Conservation (phyloP, 2,329 filamentous ascomycete genomes). For the Cercospora beticola region DNA sequence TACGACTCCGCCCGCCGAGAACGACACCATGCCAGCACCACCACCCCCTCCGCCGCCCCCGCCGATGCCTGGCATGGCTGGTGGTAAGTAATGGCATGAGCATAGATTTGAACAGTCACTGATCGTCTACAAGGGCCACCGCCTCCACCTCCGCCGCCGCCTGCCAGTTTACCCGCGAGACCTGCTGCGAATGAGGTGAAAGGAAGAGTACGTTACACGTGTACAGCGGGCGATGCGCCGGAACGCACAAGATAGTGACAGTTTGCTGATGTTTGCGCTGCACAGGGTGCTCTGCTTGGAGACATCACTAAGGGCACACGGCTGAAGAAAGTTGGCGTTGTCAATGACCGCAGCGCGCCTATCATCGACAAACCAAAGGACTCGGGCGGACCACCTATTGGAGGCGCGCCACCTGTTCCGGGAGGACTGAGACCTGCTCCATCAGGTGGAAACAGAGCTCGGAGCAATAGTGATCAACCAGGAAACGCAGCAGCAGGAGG, state of each 20-base stretch:
- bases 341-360: constrained; percentile 90
- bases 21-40: constrained; percentile 47
- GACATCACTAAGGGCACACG: constrained; percentile 81
- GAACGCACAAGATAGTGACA: neutral
- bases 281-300: constrained; percentile 76
- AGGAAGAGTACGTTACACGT: constrained; percentile 59
- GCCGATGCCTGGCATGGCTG: constrained; percentile 56
- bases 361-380: constrained; percentile 58
- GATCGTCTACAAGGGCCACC: constrained; percentile 20
- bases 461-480: constrained; percentile 79
- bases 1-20: neutral
- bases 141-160: constrained; percentile 51
- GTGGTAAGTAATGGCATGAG: constrained; percentile 45
- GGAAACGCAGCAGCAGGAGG: constrained; percentile 35
- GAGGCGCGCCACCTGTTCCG: constrained; percentile 80
- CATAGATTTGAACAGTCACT: constrained; percentile 5
- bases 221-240: neutral
- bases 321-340: constrained; percentile 76
- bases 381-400: constrained; percentile 59
- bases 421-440: constrained; percentile 71
- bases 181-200: constrained; percentile 57
- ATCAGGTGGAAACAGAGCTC: constrained; percentile 59
- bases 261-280: constrained; percentile 13
- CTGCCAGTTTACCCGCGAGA: constrained; percentile 53
- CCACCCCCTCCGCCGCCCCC: constrained; percentile 67